phyloP scores from a whole-genome alignment of 192 early-diverging fungal species.

The Entrophospora sp. region DNA sequence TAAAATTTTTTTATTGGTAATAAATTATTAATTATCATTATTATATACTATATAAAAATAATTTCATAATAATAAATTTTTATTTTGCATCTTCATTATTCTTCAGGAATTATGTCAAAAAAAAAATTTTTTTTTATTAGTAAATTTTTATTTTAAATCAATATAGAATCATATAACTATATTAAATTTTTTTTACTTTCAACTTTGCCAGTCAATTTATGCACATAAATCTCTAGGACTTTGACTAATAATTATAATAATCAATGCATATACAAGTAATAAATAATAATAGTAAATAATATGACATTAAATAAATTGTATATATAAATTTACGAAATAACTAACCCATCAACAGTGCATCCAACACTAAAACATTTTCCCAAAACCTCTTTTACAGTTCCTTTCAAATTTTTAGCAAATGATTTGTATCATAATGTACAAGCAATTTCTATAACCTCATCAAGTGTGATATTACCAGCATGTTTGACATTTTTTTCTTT shows the following conservation, averaged over 20 bases:
- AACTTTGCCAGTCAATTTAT: conserved; percentile 79
- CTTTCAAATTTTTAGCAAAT: conserved; percentile 83
- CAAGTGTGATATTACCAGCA: conserved; percentile 88
- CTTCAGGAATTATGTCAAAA: too few species aligned
- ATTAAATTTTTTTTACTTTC: too few species aligned
- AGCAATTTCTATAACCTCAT: conserved; percentile 93
- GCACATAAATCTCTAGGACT: conserved; percentile 77
- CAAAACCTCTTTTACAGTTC: conserved; percentile 94
- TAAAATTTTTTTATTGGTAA: too few species aligned
- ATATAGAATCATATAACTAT: too few species aligned
- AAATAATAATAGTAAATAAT: not conserved
- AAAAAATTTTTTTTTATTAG: too few species aligned
- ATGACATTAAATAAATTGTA: not conserved
- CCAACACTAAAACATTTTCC: conserved; percentile 92
- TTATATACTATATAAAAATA: too few species aligned
- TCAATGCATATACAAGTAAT: not conserved
- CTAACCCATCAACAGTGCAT: conserved; percentile 87
- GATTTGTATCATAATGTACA: conserved; percentile 95
- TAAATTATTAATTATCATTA: too few species aligned
- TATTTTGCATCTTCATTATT: too few species aligned
- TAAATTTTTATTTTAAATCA: too few species aligned
- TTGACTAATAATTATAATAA: conserved; percentile 42
- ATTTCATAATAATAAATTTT: too few species aligned
- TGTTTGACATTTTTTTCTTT: conserved; percentile 99
- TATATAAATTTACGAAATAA: not conserved